Conservation (phyloP, 108 stramenopile genomes). For the Cyclotella baltica region DNA sequence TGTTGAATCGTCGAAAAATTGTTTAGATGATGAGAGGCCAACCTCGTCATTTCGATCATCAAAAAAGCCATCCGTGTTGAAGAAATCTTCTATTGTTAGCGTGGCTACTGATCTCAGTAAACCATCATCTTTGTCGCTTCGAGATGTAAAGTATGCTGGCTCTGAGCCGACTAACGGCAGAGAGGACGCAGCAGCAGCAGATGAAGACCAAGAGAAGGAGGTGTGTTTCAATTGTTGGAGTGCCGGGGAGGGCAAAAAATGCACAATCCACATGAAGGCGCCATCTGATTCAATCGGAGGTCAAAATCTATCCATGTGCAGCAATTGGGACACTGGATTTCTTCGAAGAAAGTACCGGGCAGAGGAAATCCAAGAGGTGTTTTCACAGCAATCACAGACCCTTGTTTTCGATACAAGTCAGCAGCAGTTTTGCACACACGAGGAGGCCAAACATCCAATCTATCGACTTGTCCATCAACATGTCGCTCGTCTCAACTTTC, state of each 20-base stretch:
- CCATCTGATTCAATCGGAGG: neutral
- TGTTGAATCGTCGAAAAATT: constrained; percentile 11
- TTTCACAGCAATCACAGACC: constrained; percentile 43
- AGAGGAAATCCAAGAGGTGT: constrained; percentile 82
- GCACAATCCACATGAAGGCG: constrained; percentile 47
- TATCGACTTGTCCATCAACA: constrained; percentile 59
- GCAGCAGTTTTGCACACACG: constrained; percentile 55
- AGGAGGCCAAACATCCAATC: constrained; percentile 68
- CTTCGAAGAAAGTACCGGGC: constrained; percentile 70
- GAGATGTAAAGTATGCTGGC: constrained; percentile 56
- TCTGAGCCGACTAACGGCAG: constrained; percentile 35
- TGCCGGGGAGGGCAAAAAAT: constrained; percentile 60
- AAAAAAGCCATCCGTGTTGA: neutral
- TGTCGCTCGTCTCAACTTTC: constrained; percentile 59
- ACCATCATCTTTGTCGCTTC: constrained; percentile 45
- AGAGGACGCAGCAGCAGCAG: neutral
- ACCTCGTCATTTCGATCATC: neutral
- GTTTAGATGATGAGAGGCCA: neutral
- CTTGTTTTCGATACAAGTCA: constrained; percentile 57
- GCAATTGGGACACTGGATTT: constrained; percentile 73
- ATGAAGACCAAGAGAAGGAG: constrained; percentile 25
- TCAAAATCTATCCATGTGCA: constrained; percentile 58
- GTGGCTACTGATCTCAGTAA: neutral
- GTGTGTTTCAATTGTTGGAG: constrained; percentile 86
- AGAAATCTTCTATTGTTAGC: neutral